Conservation (phyloP, 73 alveolate species). For the Effrenium voratum region DNA sequence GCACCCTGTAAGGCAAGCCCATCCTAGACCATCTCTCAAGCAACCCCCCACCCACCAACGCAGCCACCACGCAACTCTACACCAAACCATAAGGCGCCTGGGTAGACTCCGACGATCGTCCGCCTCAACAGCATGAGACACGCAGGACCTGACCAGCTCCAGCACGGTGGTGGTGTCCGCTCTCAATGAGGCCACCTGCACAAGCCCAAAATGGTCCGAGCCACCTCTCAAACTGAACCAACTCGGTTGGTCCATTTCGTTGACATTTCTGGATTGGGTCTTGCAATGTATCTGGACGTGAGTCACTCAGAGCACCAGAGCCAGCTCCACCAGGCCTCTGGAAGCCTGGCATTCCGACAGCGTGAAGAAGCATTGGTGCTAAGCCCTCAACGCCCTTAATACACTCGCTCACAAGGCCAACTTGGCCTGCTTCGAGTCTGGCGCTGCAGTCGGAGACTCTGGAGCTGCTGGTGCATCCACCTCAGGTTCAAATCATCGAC, state of each 20-base stretch:
- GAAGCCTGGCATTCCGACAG: slow-evolving; percentile 4
- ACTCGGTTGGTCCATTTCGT: no score
- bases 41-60: no score
- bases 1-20: no score
- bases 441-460: background rate
- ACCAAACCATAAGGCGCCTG: no score
- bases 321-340: slow-evolving; percentile 30
- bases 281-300: no score
- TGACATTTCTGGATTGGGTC: no score
- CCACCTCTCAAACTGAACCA: no score
- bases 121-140: background rate
- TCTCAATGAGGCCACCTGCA: background rate
- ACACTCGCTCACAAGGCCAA: background rate
- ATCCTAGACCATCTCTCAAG: no score
- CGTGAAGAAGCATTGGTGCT: background rate
- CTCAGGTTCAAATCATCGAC: background rate
- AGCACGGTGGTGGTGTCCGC: background rate
- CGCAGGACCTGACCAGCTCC: background rate
- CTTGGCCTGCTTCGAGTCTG: background rate
- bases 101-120: slow-evolving; percentile 20
- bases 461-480: slow-evolving; percentile 42
- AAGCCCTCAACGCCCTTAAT: background rate
- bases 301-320: no score
- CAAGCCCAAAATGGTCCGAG: background rate
- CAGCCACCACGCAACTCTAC: no score